These are phyloP conservation scores for Chrysochromulina tobinii DNA, from an alignment of 78 protist species.

Conservation along the genomic window DNA sequence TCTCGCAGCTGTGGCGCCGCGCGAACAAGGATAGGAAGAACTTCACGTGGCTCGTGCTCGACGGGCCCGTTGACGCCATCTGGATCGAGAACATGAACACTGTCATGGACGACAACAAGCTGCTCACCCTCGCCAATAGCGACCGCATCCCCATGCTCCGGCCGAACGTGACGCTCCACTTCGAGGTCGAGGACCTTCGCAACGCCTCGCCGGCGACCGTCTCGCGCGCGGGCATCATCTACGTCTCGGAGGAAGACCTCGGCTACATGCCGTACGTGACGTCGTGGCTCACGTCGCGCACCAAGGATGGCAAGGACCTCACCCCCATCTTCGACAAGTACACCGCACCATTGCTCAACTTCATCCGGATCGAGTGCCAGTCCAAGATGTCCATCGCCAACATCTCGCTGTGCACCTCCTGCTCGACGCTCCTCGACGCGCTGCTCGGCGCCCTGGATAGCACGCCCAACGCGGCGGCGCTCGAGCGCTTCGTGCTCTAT, in stretches of 20 bases:
- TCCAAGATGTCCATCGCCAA: slow-evolving; percentile 33
- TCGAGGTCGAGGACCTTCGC: slow-evolving; percentile 81
- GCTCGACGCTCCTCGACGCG: slow-evolving; percentile 42
- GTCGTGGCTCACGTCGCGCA: slow-evolving; percentile 27
- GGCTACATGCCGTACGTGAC: slow-evolving; percentile 43
- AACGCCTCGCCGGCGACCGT: slow-evolving; percentile 96
- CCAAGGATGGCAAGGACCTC: slow-evolving; percentile 32
- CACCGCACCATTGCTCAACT: slow-evolving; percentile 13
- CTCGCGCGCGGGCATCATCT: slow-evolving; percentile 88
- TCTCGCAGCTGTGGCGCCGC: slow-evolving; percentile 75
- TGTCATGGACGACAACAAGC: slow-evolving; percentile 89
- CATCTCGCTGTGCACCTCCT: background rate
- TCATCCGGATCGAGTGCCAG: background rate
- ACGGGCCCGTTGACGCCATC: slow-evolving; percentile 90
- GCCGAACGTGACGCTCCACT: slow-evolving; percentile 59
- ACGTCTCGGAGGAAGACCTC: slow-evolving; percentile 56
- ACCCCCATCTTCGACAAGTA: slow-evolving; percentile 23
- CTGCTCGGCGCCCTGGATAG: slow-evolving; percentile 32
- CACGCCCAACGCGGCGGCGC: background rate
- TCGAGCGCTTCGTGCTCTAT: slow-evolving; percentile 65
- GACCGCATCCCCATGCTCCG: slow-evolving; percentile 85
- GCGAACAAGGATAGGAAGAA: slow-evolving; percentile 32
- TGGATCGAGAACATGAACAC: slow-evolving; percentile 92
- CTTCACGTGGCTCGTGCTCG: slow-evolving; percentile 75
- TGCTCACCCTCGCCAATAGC: slow-evolving; percentile 84